phyloP scores from a whole-genome alignment of 148 eudicot genomes.

The Tetragonia tetragonoides region DNA sequence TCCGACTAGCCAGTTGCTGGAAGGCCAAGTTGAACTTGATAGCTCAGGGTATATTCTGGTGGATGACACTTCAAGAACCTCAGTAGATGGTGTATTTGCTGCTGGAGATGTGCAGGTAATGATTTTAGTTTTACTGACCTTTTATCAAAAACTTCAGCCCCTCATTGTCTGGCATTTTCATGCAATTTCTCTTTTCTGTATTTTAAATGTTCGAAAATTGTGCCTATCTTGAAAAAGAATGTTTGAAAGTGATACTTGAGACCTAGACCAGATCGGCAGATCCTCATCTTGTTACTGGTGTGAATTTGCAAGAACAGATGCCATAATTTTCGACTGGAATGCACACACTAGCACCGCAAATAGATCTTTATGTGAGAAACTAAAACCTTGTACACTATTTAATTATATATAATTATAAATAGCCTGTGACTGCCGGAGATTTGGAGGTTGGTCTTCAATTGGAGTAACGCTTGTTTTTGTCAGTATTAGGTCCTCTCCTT shows the following conservation, averaged over 20 bases:
- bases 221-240: background rate
- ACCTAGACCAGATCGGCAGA: background rate
- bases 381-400: no score
- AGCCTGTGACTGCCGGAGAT: no score
- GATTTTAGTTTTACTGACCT: background rate
- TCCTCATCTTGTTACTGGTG: background rate
- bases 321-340: no score
- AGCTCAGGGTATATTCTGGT: conserved; percentile 76
- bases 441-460: no score
- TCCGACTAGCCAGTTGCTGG: conserved; percentile 86
- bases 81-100: conserved; percentile 87
- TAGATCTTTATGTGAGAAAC: no score
- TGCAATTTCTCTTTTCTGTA: background rate
- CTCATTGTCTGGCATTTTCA: background rate
- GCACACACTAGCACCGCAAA: no score
- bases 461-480: no score
- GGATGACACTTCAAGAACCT: conserved; percentile 73
- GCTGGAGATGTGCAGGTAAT: conserved; percentile 99
- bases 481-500: no score
- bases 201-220: background rate
- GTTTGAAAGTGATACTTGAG: conserved; percentile 1
- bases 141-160: background rate
- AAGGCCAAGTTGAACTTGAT: conserved; percentile 87
- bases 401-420: no score
- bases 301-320: background rate